Percentiles rank a stretch among this genome's conserved stretches.
Evolutionary conservation across 495 filamentous ascomycete species (phyloP).

Genomic region (Neurospora sp.): DNA sequence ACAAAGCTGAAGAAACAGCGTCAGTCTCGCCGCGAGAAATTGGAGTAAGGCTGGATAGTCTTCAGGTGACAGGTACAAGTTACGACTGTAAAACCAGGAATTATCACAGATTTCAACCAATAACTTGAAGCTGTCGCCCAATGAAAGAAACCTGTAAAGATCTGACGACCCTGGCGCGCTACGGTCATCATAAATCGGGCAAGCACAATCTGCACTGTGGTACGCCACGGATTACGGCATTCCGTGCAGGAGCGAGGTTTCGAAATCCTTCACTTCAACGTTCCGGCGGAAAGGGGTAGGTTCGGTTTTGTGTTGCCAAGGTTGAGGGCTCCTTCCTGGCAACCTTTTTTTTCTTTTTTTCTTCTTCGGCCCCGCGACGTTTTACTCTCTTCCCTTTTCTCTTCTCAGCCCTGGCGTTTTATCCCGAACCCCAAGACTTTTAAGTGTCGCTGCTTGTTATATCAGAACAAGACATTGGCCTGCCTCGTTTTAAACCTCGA

Average conservation of each 20-base stretch:
- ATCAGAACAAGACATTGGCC: background rate
- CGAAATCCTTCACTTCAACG: background rate
- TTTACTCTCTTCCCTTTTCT: background rate
- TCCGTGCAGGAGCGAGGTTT: background rate
- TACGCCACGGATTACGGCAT: background rate
- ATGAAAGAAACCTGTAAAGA: background rate
- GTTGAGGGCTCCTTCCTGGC: background rate
- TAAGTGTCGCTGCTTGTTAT: background rate
- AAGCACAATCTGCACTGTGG: background rate
- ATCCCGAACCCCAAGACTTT: background rate
- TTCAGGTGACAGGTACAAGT: too few species aligned
- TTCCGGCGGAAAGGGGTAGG: background rate
- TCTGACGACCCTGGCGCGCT: background rate
- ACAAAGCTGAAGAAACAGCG: background rate
- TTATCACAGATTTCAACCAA: background rate
- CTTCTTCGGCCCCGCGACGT: background rate
- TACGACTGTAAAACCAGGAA: background rate
- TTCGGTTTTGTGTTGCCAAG: background rate
- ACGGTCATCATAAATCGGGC: background rate
- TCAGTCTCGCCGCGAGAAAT: background rate
- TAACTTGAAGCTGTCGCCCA: background rate
- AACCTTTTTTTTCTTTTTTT: background rate
- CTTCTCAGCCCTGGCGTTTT: background rate
- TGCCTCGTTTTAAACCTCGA: background rate
- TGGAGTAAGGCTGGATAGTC: too few species aligned